Evolutionary conservation across 331 rosid species (phyloP).

Genomic region (Saraca asoca): DNA sequence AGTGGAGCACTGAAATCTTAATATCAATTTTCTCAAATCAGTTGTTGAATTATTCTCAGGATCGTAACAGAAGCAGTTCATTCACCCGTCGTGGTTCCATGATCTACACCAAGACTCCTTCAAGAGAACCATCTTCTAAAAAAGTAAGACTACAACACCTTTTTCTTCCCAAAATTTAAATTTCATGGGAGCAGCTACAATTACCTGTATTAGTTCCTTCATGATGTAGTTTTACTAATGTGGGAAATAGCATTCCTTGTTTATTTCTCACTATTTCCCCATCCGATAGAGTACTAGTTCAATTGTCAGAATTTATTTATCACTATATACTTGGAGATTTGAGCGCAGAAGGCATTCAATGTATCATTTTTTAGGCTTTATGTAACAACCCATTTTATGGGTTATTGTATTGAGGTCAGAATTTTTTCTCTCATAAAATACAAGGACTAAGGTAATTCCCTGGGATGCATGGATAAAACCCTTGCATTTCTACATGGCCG

Average conservation of each 20-base stretch:
- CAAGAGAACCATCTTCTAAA: conserved; percentile 68
- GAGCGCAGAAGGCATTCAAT: background rate
- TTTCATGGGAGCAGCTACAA: background rate
- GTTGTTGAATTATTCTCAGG: conserved; percentile 51
- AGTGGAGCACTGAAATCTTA: conserved; percentile 1
- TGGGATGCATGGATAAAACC: conserved; percentile 23
- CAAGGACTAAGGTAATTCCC: background rate
- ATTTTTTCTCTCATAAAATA: too few relatives aligned
- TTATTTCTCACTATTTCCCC: too few relatives aligned
- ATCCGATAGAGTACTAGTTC: background rate
- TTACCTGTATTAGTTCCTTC: conserved; percentile 11
- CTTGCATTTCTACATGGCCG: conserved; percentile 5
- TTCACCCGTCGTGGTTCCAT: conserved; percentile 88
- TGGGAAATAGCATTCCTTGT: too few relatives aligned
- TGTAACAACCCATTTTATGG: background rate
- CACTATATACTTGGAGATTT: background rate
- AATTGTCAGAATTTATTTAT: background rate
- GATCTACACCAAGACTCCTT: conserved; percentile 89
- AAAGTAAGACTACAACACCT: conserved; percentile 48
- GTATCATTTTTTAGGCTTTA: too few relatives aligned
- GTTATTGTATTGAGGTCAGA: background rate
- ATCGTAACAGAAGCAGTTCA: conserved; percentile 76
- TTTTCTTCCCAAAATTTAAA: background rate
- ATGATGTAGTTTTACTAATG: too few relatives aligned
- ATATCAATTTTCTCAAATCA: background rate